Percentiles rank a stretch among this genome's conserved stretches.
These are phyloP conservation scores for Dendrobium catenatum DNA, from an alignment of 106 monocot genomes.

Conservation along the genomic window DNA sequence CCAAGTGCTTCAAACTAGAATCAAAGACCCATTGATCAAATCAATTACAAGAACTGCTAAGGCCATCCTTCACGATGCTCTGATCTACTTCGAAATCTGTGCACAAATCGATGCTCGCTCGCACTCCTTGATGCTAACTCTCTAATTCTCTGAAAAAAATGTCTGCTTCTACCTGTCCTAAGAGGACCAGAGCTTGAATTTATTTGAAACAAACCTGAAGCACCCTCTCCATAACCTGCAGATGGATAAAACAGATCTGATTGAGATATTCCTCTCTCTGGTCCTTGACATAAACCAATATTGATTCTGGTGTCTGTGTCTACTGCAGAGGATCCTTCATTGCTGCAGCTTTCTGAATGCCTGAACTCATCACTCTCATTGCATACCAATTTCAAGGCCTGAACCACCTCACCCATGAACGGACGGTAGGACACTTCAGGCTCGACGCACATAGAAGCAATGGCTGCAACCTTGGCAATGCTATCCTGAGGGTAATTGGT, in stretches of 20 bases:
- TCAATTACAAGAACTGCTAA: not conserved
- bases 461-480: constrained; percentile 78
- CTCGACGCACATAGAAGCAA: constrained; percentile 96
- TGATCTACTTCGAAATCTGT: constrained; percentile 15
- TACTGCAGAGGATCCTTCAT: constrained; percentile 24
- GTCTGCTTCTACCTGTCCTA: constrained; percentile 27
- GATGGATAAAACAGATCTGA: constrained; percentile 55
- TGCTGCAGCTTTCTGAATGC: constrained; percentile 38
- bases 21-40: not conserved
- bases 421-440: constrained; percentile 91
- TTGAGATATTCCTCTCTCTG: constrained; percentile 38
- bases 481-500: constrained; percentile 34
- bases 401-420: constrained; percentile 94
- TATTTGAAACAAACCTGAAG: constrained; percentile 47
- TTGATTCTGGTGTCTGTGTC: constrained; percentile 22
- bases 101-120: constrained; percentile 38
- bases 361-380: constrained; percentile 32
- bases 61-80: constrained; percentile 5
- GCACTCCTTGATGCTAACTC: constrained; percentile 54
- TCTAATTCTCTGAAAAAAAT: constrained; percentile 51
- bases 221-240: constrained; percentile 16
- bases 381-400: constrained; percentile 83
- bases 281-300: constrained; percentile 15
- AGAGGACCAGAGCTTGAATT: constrained; percentile 71
- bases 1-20: too few relatives aligned